Conservation (phyloP, 78 protist species). For the Dictyostelium discoideum region DNA sequence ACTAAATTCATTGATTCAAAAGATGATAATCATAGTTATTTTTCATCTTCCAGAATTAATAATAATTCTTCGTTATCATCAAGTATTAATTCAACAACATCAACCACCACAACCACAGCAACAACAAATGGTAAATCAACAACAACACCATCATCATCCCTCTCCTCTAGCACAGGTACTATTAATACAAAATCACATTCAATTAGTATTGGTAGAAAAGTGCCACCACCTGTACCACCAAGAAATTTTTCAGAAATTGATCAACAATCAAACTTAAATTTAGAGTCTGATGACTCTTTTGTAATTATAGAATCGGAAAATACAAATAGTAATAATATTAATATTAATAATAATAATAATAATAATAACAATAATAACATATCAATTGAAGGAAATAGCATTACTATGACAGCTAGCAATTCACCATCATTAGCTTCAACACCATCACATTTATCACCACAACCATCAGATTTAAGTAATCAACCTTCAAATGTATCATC, state of each 20-base stretch:
- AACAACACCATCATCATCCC: neutral
- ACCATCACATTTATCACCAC: neutral
- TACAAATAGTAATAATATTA: neutral
- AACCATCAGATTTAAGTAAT: neutral
- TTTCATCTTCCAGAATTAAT: slow-evolving; percentile 26
- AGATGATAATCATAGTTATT: slow-evolving; percentile 31
- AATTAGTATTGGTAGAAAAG: neutral
- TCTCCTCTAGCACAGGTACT: neutral
- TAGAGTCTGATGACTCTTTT: slow-evolving; percentile 26
- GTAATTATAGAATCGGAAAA: slow-evolving; percentile 13
- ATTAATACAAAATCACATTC: neutral
- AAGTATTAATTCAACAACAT: neutral
- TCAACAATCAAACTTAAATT: neutral
- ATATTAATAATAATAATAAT: neutral
- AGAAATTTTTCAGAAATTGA: neutral
- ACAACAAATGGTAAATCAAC: neutral
- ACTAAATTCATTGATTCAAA: slow-evolving; percentile 37
- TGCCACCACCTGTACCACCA: slow-evolving; percentile 18
- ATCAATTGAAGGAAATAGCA: neutral
- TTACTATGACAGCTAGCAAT: slow-evolving; percentile 12
- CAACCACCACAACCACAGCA: too few species aligned
- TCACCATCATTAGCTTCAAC: slow-evolving; percentile 26
- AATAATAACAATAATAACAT: neutral
- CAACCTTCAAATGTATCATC: neutral
- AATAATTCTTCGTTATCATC: neutral